Evolutionary conservation across 1,139 yeast genomes (phyloP).

Genomic region (Suhomyces yuchorum): DNA sequence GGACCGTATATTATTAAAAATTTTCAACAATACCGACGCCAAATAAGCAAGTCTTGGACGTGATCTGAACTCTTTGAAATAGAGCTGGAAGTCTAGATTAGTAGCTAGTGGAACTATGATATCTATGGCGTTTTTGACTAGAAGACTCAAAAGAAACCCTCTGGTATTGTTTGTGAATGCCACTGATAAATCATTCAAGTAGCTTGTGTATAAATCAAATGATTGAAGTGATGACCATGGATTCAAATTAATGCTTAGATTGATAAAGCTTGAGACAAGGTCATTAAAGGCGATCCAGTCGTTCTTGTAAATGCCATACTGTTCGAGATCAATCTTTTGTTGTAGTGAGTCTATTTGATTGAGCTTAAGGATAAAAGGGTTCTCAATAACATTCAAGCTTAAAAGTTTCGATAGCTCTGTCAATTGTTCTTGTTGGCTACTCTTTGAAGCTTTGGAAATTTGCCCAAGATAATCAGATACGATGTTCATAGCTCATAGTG

Average conservation of each 20-base stretch:
- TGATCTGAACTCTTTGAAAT: conserved; percentile 40
- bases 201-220: conserved; percentile 59
- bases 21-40: conserved; percentile 58
- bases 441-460: conserved; percentile 9
- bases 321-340: conserved; percentile 1
- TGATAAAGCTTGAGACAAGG: conserved; percentile 52
- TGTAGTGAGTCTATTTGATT: conserved; percentile 8
- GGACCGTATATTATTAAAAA: conserved; percentile 65
- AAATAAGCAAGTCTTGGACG: conserved; percentile 55
- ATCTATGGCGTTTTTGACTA: conserved; percentile 45
- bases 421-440: conserved; percentile 15
- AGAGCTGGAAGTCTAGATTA: conserved; percentile 50
- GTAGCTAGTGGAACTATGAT: conserved; percentile 52
- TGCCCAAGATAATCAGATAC: conserved; percentile 14
- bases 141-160: conserved; percentile 51
- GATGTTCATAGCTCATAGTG: conserved; percentile 13
- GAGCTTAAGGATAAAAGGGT: conserved; percentile 16
- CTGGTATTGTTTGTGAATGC: conserved; percentile 58
- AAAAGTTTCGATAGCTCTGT: conserved; percentile 13
- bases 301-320: conserved; percentile 33
- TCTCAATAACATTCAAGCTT: conserved; percentile 16
- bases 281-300: conserved; percentile 57
- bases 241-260: conserved; percentile 55
- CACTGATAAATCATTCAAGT: conserved; percentile 54
- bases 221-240: conserved; percentile 60